Percentiles rank a stretch among this genome's conserved stretches.
These are phyloP conservation scores for Friedmanniomyces endolithicus DNA, from an alignment of 495 filamentous ascomycete species.

Conservation along the genomic window DNA sequence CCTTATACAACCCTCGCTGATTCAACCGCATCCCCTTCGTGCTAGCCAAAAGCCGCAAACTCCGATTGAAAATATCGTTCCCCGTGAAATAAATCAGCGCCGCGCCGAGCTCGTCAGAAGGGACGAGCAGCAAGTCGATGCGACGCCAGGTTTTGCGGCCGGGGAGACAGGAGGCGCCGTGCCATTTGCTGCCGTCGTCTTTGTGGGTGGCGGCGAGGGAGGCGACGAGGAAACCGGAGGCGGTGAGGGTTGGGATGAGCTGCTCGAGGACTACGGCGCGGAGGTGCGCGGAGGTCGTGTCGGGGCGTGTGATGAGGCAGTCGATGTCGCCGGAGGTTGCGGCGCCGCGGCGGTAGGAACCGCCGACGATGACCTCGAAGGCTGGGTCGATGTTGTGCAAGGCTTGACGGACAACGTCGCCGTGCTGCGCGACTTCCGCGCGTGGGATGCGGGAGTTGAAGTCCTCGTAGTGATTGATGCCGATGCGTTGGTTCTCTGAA, in stretches of 20 bases:
- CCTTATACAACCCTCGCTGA: conserved; percentile 66
- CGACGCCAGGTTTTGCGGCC: conserved; percentile 48
- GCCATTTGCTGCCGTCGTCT: conserved; percentile 61
- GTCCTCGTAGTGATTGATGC: conserved; percentile 72
- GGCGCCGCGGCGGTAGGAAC: conserved; percentile 77
- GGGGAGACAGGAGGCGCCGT: conserved; percentile 67
- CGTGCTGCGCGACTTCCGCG: conserved; percentile 60
- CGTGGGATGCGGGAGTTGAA: conserved; percentile 74
- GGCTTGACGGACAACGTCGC: conserved; percentile 49
- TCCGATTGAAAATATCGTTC: conserved; percentile 93
- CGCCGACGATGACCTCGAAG: conserved; percentile 60
- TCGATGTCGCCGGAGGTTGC: conserved; percentile 70
- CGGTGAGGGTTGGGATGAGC: conserved; percentile 51
- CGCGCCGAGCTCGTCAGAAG: conserved; percentile 68
- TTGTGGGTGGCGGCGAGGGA: conserved; percentile 36
- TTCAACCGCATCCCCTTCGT: conserved; percentile 81
- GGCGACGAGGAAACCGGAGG: conserved; percentile 47
- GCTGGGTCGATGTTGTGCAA: conserved; percentile 49
- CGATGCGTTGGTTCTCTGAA: conserved; percentile 62
- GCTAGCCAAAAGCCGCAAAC: conserved; percentile 66
- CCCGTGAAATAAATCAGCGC: conserved; percentile 93
- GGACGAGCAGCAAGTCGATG: conserved; percentile 80
- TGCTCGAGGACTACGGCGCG: conserved; percentile 48
- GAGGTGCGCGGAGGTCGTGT: conserved; percentile 44
- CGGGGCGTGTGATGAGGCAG: conserved; percentile 65